Base-by-base conservation (phyloP, 768 basidiomycete species). In the Fibroporia radiculosa region DNA sequence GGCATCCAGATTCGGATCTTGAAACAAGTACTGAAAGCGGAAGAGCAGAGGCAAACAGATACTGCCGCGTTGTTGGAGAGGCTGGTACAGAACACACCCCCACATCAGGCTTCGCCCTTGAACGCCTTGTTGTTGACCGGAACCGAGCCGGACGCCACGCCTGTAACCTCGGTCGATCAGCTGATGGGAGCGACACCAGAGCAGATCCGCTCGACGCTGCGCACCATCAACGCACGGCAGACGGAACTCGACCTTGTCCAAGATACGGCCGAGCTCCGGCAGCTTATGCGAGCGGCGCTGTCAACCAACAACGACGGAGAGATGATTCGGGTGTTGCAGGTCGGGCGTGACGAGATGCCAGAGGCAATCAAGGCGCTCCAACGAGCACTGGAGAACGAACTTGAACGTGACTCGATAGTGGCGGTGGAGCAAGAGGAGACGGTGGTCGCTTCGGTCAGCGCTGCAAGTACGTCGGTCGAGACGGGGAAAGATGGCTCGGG, bases 311-410 rank as follows among this genome's bases (percentile, higher is more conserved):
- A 66, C 50, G 86, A 88, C 54, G 73, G 67, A 7, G 74, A 78
- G 51, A 77, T 87, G 71, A 62, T 85, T 25, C 65, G 70, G 16
- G 71, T 80, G 1, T 65, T 87, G 31, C 76, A 83, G 50, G 73
- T 82, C 34, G 70, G 70, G 26, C 66, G 77, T 36, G 74, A 77
- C 35, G 82, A 86, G 59, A 81, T 86, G 73, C 80, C 82, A 1
- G 87, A 90, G 60, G 84, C 84, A 11, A 78, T 88, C 59, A 86
- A 85, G 65, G 80, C 86, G 3, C 68, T 90, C 14, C 85, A 86
- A 63, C 65, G 86, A 19, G 78, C 77, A 13, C 64, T 85, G 40
- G 79, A 80, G 64, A 52, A 56, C 16, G 68, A 71, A 43, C 62
- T 68, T 33, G 68, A 66, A 45, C 36, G 24, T 4, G 38, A 46